Evolutionary conservation across 2,329 filamentous ascomycete species (phyloP), one percentile per base, ranked within the genome.

Genomic region (Colletotrichum spaethianum): DNA sequence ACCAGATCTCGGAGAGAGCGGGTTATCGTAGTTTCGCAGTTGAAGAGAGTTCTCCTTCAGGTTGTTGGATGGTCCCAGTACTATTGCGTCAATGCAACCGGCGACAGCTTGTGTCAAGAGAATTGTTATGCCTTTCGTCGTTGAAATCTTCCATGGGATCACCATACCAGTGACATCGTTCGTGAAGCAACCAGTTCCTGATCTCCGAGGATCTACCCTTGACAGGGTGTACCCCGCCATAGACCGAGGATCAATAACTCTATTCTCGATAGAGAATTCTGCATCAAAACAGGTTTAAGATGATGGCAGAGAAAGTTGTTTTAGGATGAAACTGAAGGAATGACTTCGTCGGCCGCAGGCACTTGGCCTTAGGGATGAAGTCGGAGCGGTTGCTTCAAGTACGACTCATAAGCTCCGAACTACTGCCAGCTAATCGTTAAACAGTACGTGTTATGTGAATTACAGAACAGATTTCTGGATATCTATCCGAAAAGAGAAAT

Each of bases 321-420:
- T 64, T 64, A 44, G 50, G 61, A 55, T 64, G 62, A 56, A 64
- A 55, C 62, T 11, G 26, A 28, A 16, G 16, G 23, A 4, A 20
- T 12, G 7, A 44, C 11, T 6, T 48, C 26, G n/a, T 26, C 14
- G 28, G 59, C 42, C 8, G 28, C n/a, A n/a, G 42, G 26, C 28
- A n/a, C 28, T 36, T 23, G 8, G 6, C 59, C n/a, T 16, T 8
- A 3, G 11, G 28, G 2, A 46, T 16, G 7, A 36, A 16, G 18
- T 36, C 2, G 14, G 20, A 18, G 26, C 31, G 4, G 4, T 23
- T 31, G 42, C 59, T 48, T 8, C 42, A 36, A 48, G 42, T 16
- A 46, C 26, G 20, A 33, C 23, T 26, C 59, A 8, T 16, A 9
- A 20, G 20, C 18, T n/a, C 52, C 23, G 23, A 31, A 11, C 23